Base-by-base conservation (phyloP, 2,329 filamentous ascomycete species). In the Aspergillus fructus region DNA sequence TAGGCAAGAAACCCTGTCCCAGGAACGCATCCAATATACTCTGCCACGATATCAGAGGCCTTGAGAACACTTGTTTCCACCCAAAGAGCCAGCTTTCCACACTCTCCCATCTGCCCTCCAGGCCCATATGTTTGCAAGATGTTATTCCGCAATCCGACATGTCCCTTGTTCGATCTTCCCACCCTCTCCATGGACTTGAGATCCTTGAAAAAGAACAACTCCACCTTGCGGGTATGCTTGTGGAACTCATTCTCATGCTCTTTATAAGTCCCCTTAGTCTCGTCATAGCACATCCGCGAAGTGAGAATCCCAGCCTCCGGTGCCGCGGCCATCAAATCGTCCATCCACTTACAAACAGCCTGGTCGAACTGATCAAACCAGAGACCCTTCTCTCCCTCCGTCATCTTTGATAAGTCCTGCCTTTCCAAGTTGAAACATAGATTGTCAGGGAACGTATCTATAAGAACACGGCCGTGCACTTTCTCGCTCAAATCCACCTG, bases 141-240 rank as follows among this genome's bases (percentile, higher is more conserved):
- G 12, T 45, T 42, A 15, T 24, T 48, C 4, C 63, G 40, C 9
- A 65, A 42, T 21, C 41, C 40, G 4, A 59, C 59, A 53, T 65
- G 63, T 0, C 45, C 48, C 23, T 47, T 47, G 21, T 60, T 61
- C n/a, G 23, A 40, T 12, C 51, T 49, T 12, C 59, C 63, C 1
- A 62, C 49, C 4, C 46, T 45, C 43, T 61, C 50, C 62, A 64
- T 61, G 6, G 59, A 40, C 9, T 54, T 15, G 23, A 65, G 7
- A 17, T 64, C 63, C 41, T 53, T 37, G 45, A 65, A 65, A 21
- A 59, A 65, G 27, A 65, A 62, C 6, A 64, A n/a, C 45, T 65
- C 55, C 0, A 60, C 30, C 11, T 62, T 64, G 9, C 59, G 50
- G 13, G 59, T 62, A 7, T 57, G 58, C 11, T 59, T 58, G 5